Evolutionary conservation across 768 basidiomycete genomes (phyloP), one percentile per base, ranked within the genome.

Genomic region (Amanita muscaria): DNA sequence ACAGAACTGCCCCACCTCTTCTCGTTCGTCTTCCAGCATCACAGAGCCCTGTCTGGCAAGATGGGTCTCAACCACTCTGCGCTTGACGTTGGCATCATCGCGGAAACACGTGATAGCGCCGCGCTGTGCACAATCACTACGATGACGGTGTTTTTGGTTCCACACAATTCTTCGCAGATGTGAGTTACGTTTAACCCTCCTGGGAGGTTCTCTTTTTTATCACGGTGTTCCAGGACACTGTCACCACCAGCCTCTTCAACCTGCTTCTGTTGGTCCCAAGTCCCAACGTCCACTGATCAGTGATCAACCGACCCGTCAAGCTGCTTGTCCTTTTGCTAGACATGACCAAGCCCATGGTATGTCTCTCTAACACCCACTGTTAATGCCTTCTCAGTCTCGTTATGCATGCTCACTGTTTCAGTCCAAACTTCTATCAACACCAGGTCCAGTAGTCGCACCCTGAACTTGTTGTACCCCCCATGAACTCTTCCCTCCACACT

Each of bases 311-410:
- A 60, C 64, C 44, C 81, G 86, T 39, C 72, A 85, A 48, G 79
- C 80, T 1, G 88, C 86, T 0, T 87, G 77, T 62, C 86, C 86
- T 37, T 81, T 79, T 56, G 82, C 83, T 41, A 74, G 83, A 35
- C 81, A 85, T 52, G 86, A 89, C 62, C 71, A 74, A 46, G 70
- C 73, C 41, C 72, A 75, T 51, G 59, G 53, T 31, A 49, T 67
- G 35, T 54, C 59, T 46, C 49, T 66, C 57, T 67, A 68, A 47
- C 57, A 65, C 59, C 57, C 64, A 5, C 58, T 69, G 19, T 73
- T 74, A 56, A 58, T 70, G 48, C 61, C 62, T 22, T 64, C 61
- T 44, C 67, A 71, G 49, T 41, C 67, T 58, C 51, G 59, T 64
- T 32, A 63, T 53, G 33, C 51, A 77, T 56, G 60, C 64, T 33